phyloP scores from a whole-genome alignment of 306 rosid species.

The Macrotyloma uniflorum region DNA sequence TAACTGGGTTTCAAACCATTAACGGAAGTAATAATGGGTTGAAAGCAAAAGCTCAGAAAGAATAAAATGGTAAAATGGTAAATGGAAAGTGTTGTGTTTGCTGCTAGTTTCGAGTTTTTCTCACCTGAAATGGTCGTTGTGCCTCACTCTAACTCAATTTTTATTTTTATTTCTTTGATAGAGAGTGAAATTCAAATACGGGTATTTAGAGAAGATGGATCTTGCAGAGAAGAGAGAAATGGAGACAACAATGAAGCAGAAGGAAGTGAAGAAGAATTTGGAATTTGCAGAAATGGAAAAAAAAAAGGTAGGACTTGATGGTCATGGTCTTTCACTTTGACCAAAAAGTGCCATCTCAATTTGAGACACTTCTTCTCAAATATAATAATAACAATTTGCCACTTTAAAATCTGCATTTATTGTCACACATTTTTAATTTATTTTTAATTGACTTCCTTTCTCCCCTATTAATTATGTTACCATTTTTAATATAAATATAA shows the following conservation, averaged over 20 bases:
- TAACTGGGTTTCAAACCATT: constrained; percentile 43
- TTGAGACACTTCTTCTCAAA: neutral
- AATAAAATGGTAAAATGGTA: constrained; percentile 19
- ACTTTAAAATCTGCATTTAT: constrained; percentile 20
- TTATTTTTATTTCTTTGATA: neutral
- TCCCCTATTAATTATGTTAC: neutral
- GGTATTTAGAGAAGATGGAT: neutral
- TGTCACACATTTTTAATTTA: neutral
- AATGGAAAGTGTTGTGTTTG: constrained; percentile 34
- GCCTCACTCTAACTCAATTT: constrained; percentile 31
- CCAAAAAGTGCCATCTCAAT: constrained; percentile 33
- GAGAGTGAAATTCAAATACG: constrained; percentile 47
- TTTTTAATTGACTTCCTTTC: constrained; percentile 8
- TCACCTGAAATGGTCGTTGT: constrained; percentile 79
- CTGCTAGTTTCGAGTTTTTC: neutral
- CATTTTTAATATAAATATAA: neutral
- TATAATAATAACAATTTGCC: neutral
- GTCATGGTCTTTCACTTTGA: constrained; percentile 39
- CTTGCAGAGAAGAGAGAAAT: neutral
- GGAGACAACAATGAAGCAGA: neutral
- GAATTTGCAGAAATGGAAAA: neutral
- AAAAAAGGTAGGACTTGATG: neutral
- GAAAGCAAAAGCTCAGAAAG: constrained; percentile 7
- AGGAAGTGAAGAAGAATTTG: neutral
- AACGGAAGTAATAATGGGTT: constrained; percentile 38